Evolutionary conservation across 148 eudicot genomes (phyloP), one percentile per base, ranked within the genome.

Genomic region (Silene latifolia): DNA sequence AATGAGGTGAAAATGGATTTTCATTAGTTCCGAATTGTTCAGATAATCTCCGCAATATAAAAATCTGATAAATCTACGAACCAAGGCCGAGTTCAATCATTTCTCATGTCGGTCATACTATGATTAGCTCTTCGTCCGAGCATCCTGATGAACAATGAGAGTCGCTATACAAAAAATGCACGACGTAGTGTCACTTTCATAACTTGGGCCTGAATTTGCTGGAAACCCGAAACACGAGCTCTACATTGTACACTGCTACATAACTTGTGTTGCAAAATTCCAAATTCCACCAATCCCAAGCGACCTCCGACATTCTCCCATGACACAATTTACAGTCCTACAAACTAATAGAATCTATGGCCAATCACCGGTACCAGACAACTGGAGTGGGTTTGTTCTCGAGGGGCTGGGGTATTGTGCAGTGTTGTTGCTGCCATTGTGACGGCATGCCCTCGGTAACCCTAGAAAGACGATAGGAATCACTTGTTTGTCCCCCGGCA

Each of bases 371-470:
- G 53, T 78, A 89, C 91, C 92, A 91, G 48, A 84, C 83, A 19
- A 91, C 29, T 2, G 98, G 98, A 14, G 89, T 76, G 0, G 86
- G 32, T 3, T 75, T 67, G 72, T 85, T 83, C 32, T 88, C 85
- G 10, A 88, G 90, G 64, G 89, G 86, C 80, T 85, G 92, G 4
- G 93, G 87, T 70, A 89, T 63, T 83, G 86, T 79, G 83, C 97
- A 94, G 70, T 88, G 92, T n/a, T 86, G 96, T 61, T 87, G 91
- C 68, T 85, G 94, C 96, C 92, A 87, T 32, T 85, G 89, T 68
- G 84, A 81, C 7, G 83, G 80, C n/a, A 87, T 35, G 13, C 83
- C 87, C 58, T 77, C 85, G 17, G 18, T 85, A 19, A 63, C 19
- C 23, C 67, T 75, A 39, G 63, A 47, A 32, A 76, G 48, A 29